Evolutionary conservation across 495 filamentous ascomycete genomes (phyloP).

Genomic region (Evansstolkia leycettana): DNA sequence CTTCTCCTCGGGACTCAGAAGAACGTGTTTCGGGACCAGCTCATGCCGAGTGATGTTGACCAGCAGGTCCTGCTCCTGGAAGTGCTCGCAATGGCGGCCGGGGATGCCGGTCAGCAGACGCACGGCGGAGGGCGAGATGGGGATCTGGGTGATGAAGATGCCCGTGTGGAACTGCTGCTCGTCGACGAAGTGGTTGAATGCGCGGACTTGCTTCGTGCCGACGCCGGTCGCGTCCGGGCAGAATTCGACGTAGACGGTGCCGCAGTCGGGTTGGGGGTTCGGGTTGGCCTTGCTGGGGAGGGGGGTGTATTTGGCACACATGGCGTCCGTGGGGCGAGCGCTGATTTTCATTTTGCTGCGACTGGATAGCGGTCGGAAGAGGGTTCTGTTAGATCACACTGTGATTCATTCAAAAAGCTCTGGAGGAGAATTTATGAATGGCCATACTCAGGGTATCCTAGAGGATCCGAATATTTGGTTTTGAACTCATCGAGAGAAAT

Average conservation of each 20-base stretch:
- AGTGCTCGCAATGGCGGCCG: conserved; percentile 74
- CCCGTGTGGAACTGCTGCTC: conserved; percentile 73
- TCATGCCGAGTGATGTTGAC: conserved; percentile 99
- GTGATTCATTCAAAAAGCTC: not conserved
- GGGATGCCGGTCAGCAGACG: conserved; percentile 64
- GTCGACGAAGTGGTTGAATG: conserved; percentile 70
- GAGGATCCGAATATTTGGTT: conserved; percentile 47
- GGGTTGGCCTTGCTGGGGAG: conserved; percentile 51
- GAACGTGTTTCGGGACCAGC: conserved; percentile 85
- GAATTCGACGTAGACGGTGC: conserved; percentile 91
- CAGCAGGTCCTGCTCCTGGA: conserved; percentile 87
- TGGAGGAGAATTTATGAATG: not conserved
- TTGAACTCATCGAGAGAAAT: conserved; percentile 70
- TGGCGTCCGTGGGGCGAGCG: conserved; percentile 64
- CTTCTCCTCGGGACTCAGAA: conserved; percentile 87
- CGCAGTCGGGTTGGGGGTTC: conserved; percentile 57
- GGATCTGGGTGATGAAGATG: conserved; percentile 71
- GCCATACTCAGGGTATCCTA: conserved; percentile 65
- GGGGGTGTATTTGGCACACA: conserved; percentile 72
- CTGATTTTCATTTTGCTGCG: conserved; percentile 77
- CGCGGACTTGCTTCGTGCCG: conserved; percentile 82
- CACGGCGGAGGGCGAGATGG: conserved; percentile 66
- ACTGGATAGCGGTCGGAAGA: conserved; percentile 37
- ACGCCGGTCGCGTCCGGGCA: conserved; percentile 53
- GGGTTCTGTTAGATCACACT: conserved; percentile 20